Evolutionary conservation across 1,139 yeast genomes (phyloP).

Genomic region (Suhomyces ambrosiae): DNA sequence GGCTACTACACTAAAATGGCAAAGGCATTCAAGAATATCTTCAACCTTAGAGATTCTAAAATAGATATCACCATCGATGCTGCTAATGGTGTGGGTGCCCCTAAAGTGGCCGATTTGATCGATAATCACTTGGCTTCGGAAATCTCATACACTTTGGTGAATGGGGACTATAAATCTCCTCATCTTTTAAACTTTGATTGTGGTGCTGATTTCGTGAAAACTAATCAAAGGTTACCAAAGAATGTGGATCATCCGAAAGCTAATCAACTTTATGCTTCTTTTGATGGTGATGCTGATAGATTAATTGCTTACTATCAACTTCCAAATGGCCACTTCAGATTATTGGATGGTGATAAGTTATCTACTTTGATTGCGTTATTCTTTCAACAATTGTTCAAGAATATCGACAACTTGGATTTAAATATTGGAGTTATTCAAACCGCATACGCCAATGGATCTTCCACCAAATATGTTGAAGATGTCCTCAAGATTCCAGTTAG

Average conservation of each 20-base stretch:
- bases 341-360: conserved; percentile 93
- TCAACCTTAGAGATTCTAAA: conserved; percentile 27
- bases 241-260: conserved; percentile 47
- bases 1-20: conserved; percentile 76
- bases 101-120: conserved; percentile 59
- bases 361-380: conserved; percentile 81
- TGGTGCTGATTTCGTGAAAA: conserved; percentile 96
- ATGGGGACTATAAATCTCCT: conserved; percentile 60
- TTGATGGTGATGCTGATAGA: conserved; percentile 98
- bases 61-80: conserved; percentile 70
- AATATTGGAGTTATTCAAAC: conserved; percentile 91
- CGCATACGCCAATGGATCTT: conserved; percentile 95
- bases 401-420: conserved; percentile 42
- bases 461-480: conserved; percentile 70
- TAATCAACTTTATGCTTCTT: conserved; percentile 69
- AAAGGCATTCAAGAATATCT: conserved; percentile 36
- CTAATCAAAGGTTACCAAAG: conserved; percentile 77
- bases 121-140: conserved; percentile 43
- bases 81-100: conserved; percentile 96
- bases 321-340: conserved; percentile 50
- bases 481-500: conserved; percentile 74
- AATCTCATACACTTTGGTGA: conserved; percentile 54
- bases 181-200: conserved; percentile 69
- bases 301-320: conserved; percentile 79
- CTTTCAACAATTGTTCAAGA: conserved; percentile 52